Conservation (phyloP, 192 early-diverging fungal species). For the Diversispora eburnea region DNA sequence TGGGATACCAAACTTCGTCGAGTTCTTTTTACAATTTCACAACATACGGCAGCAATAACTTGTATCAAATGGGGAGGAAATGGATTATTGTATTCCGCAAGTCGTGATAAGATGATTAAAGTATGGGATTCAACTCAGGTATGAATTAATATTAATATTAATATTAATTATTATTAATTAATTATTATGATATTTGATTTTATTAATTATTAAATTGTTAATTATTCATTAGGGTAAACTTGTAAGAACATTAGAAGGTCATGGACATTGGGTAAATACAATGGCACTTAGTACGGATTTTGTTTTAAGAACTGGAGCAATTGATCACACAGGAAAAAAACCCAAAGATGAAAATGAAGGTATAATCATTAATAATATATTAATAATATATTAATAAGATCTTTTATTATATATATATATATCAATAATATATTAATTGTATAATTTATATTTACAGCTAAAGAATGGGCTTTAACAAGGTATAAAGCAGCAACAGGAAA, state of each 20-base stretch:
- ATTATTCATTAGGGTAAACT: constrained; percentile 64
- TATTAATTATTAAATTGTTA: constrained; percentile 18
- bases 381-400: not conserved
- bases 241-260: constrained; percentile 79
- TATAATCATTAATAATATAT: not conserved
- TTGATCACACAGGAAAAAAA: constrained; percentile 75
- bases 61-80: constrained; percentile 97
- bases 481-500: constrained; percentile 69
- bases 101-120: constrained; percentile 93
- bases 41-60: constrained; percentile 91
- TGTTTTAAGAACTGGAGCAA: constrained; percentile 83
- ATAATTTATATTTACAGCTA: constrained; percentile 41
- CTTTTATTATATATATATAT: not conserved
- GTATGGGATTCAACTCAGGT: constrained; percentile 75
- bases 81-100: constrained; percentile 87
- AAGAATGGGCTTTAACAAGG: constrained; percentile 68
- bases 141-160: not conserved
- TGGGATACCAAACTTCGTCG: constrained; percentile 85
- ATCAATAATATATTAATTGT: not conserved
- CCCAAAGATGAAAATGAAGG: constrained; percentile 60
- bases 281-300: constrained; percentile 89
- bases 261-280: constrained; percentile 97
- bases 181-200: constrained; percentile 20
- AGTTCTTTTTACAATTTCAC: constrained; percentile 71
- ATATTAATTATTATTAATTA: constrained; percentile 2